Conservation (phyloP, 768 basidiomycete genomes). For the Pluteus cervinus region DNA sequence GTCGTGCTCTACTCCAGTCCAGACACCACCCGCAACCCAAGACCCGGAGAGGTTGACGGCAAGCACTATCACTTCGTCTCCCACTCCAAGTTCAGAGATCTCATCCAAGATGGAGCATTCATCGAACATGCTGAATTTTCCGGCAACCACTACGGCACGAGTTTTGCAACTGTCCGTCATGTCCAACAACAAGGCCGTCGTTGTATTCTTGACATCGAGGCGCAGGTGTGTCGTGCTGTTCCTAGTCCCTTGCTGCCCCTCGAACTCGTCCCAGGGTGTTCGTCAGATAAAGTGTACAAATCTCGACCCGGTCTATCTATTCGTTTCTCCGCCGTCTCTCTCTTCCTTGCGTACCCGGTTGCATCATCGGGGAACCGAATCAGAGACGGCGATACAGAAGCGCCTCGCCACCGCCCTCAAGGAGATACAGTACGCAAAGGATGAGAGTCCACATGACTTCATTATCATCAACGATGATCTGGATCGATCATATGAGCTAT, state of each 20-base stretch:
- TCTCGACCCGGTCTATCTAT: conserved; percentile 83
- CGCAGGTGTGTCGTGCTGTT: conserved; percentile 57
- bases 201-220: conserved; percentile 94
- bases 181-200: conserved; percentile 66
- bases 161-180: conserved; percentile 64
- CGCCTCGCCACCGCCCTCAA: conserved; percentile 72
- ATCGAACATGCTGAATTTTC: conserved; percentile 95
- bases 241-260: conserved; percentile 2
- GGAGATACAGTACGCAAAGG: conserved; percentile 82
- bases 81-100: conserved; percentile 60
- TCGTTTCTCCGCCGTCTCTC: conserved; percentile 86
- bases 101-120: conserved; percentile 70
- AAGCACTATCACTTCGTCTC: conserved; percentile 84
- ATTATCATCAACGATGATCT: conserved; percentile 90
- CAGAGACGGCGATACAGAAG: conserved; percentile 61
- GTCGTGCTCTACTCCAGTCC: conserved; percentile 10
- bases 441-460: conserved; percentile 68
- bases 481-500: conserved; percentile 72
- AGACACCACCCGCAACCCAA: conserved; percentile 89
- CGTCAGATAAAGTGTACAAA: conserved; percentile 82
- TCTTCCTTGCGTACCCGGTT: conserved; percentile 65
- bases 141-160: conserved; percentile 91
- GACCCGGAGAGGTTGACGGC: conserved; percentile 78
- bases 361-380: conserved; percentile 78
- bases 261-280: conserved; percentile 60